Percentiles rank a stretch among this genome's conserved stretches.
phyloP scores from a whole-genome alignment of 1,284 basidiomycete species.

The Austropuccinia psidii region DNA sequence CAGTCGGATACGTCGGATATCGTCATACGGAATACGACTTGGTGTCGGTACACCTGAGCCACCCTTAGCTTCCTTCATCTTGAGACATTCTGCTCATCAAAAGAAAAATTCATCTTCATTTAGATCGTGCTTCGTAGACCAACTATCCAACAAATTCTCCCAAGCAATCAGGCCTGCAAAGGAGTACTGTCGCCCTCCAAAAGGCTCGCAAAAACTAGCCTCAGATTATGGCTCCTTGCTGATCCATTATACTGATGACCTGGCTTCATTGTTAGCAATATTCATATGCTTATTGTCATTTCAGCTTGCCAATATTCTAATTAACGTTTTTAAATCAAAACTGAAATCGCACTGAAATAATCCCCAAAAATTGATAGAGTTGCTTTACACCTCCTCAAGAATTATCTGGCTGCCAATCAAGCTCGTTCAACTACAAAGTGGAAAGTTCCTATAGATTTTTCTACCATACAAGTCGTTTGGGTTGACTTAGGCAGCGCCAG shows the following conservation, averaged over 20 bases:
- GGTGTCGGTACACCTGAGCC: conserved; percentile 37
- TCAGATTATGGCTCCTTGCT: conserved; percentile 1
- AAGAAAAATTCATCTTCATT: neutral
- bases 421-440: conserved; percentile 26
- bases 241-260: conserved; percentile 13
- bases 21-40: conserved; percentile 8
- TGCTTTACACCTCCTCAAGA: conserved; percentile 1
- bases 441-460: conserved; percentile 25
- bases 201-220: neutral
- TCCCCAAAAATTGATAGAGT: neutral
- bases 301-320: neutral
- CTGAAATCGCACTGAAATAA: neutral
- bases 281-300: neutral
- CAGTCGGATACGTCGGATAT: neutral
- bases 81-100: neutral
- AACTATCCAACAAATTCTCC: conserved; percentile 12
- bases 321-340: neutral
- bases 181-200: conserved; percentile 27
- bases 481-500: conserved; percentile 6
- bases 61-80: neutral
- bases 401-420: conserved; percentile 15
- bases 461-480: conserved; percentile 14
- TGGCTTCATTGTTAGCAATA: neutral
- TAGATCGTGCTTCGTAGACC: conserved; percentile 22
- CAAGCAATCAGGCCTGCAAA: conserved; percentile 18